A percentile compares a stretch with the other conserved stretches of the same genome.
phyloP scores from a whole-genome alignment of 129 eudicot genomes.

The Lonicera japonica region DNA sequence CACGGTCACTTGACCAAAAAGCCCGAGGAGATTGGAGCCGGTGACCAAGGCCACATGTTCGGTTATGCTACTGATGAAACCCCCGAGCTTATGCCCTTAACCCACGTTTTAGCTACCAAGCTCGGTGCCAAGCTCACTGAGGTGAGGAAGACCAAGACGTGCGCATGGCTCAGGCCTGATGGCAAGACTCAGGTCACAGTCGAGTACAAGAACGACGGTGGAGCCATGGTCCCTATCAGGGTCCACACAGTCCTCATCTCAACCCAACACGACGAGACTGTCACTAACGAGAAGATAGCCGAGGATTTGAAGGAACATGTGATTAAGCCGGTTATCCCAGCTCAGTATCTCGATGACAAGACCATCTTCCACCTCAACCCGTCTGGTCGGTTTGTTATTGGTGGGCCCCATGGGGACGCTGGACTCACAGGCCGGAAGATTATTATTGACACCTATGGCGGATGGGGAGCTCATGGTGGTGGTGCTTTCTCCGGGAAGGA shows the following conservation, averaged over 20 bases:
- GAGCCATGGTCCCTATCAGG: slow-evolving; percentile 72
- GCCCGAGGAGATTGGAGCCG: slow-evolving; percentile 74
- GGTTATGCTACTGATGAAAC: slow-evolving; percentile 85
- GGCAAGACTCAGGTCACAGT: slow-evolving; percentile 77
- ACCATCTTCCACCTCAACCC: slow-evolving; percentile 70
- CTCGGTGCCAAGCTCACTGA: slow-evolving; percentile 76
- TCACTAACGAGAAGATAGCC: slow-evolving; percentile 57
- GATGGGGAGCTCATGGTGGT: too few species aligned
- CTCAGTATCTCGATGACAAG: slow-evolving; percentile 54
- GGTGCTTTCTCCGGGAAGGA: too few species aligned
- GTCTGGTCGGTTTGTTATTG: slow-evolving; percentile 68
- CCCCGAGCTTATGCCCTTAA: slow-evolving; percentile 70
- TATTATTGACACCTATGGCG: slow-evolving; percentile 50
- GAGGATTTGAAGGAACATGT: slow-evolving; percentile 58
- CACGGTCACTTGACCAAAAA: slow-evolving; percentile 70
- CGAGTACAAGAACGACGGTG: slow-evolving; percentile 55
- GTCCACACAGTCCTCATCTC: slow-evolving; percentile 75
- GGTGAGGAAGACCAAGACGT: slow-evolving; percentile 66
- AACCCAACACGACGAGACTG: slow-evolving; percentile 70
- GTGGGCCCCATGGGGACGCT: slow-evolving; percentile 72
- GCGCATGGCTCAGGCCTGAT: slow-evolving; percentile 71
- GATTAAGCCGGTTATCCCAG: slow-evolving; percentile 61
- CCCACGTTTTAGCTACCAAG: slow-evolving; percentile 70
- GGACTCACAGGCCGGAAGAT: slow-evolving; percentile 69
- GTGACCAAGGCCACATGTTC: slow-evolving; percentile 3